These are phyloP conservation scores for Gossypium schwendimanii DNA, from an alignment of 441 rosid genomes.

Conservation along the genomic window DNA sequence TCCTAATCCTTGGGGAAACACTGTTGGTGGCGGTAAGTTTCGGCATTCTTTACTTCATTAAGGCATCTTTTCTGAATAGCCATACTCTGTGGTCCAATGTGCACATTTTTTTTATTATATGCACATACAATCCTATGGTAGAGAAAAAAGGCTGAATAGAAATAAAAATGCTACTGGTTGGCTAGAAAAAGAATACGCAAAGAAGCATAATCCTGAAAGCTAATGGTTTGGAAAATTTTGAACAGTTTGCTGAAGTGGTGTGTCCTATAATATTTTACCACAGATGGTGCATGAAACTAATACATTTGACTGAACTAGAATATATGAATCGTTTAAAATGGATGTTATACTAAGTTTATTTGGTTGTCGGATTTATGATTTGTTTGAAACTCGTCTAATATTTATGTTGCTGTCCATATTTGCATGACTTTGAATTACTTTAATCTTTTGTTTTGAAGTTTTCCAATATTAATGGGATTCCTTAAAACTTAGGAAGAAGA, in stretches of 20 bases:
- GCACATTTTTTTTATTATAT: neutral
- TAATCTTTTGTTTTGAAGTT: neutral
- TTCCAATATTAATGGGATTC: constrained; percentile 1
- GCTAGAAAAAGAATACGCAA: neutral
- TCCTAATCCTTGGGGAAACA: constrained; percentile 60
- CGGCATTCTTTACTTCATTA: neutral
- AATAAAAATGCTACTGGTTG: neutral
- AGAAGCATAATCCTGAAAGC: neutral
- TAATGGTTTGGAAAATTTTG: neutral
- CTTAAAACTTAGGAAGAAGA: neutral
- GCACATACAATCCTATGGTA: neutral
- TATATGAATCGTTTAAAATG: neutral
- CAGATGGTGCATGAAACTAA: neutral
- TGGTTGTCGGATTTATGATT: neutral
- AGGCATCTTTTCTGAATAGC: neutral
- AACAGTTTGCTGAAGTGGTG: neutral
- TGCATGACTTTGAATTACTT: neutral
- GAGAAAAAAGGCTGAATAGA: neutral
- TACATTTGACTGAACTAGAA: neutral
- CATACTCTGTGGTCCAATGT: neutral
- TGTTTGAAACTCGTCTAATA: neutral
- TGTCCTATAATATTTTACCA: neutral
- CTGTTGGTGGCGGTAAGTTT: constrained; percentile 42
- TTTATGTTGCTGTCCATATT: neutral
- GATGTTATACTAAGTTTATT: neutral